Evolutionary conservation across 225 moss, liverwort and hornwort species (phyloP), one percentile per base, ranked within the genome.

Genomic region (Pseudisothecium myosuroides): DNA sequence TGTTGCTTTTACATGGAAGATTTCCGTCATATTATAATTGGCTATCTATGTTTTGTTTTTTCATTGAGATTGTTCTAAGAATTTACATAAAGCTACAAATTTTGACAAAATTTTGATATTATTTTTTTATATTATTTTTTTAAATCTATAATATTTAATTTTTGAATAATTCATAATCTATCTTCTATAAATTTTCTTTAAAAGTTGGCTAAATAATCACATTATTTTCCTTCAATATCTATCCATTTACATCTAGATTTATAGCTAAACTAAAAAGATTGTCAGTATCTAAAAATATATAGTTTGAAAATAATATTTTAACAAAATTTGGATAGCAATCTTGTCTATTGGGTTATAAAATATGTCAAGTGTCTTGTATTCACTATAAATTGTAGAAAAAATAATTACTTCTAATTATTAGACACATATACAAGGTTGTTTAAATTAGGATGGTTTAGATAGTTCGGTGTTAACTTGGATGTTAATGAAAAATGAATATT

Each of bases 1-100:
- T 31, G 17, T 47, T 1, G 0, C 1, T 47, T 75, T 19, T 49
- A 49, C 0, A 0, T 0, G 1, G 17, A 49, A 2, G 49, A 11
- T 31, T 11, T 50, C 50, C 1, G 0, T 32, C 20, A 4, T 0
- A 2, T 76, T 50, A 21, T 50, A 8, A 20, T 32, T 76, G 0
- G 8, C 3, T 20, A 13, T 20, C 21, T 0, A 20, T 34, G 5
- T 50, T 49, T 47, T 29, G 0, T 18, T 29, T 39, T 39, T 47
- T 10, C 17, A 11, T 12, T 29, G 0, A 28, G 4, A 17, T 18
- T 74, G 1, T 31, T 75, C 8, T 31, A 28, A 49, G 4, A 75
- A 18, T 31, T 29, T 20, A 12, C 8, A 34, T 8, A 1, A 32
- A 50, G 20, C 12, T 76, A 32, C 0, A 4, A 28, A 17, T 17